Conservation (phyloP, 2,329 filamentous ascomycete species). For the Neonectria coccinea region DNA sequence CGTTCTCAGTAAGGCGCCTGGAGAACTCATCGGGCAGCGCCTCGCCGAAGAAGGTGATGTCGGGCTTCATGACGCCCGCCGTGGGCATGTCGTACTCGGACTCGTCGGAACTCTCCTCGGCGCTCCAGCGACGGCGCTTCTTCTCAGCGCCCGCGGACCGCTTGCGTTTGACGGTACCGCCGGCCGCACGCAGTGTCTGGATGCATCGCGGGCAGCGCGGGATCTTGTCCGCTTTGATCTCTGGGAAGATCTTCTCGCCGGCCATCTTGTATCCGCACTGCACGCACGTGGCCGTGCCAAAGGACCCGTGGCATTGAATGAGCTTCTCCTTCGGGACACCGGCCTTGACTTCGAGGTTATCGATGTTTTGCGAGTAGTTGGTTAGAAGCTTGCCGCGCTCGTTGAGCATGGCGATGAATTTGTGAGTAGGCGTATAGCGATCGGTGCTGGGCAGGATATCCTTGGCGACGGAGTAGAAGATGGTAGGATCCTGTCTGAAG, state of each 20-base stretch:
- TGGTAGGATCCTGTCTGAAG: slow-evolving; percentile 86
- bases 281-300: slow-evolving; percentile 90
- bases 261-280: slow-evolving; percentile 80
- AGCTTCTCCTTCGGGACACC: slow-evolving; percentile 85
- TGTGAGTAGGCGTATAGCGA: slow-evolving; percentile 90
- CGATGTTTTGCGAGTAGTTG: slow-evolving; percentile 99
- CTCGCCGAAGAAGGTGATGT: slow-evolving; percentile 98
- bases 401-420: slow-evolving; percentile 91
- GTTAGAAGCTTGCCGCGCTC: slow-evolving; percentile 90
- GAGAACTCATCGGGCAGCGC: slow-evolving; percentile 87
- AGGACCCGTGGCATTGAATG: slow-evolving; percentile 96
- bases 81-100: slow-evolving; percentile 68
- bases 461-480: slow-evolving; percentile 92
- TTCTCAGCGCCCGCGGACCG: slow-evolving; percentile 56
- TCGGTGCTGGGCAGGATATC: slow-evolving; percentile 87
- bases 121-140: slow-evolving; percentile 54
- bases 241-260: slow-evolving; percentile 82
- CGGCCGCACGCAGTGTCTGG: slow-evolving; percentile 57
- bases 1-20: slow-evolving; percentile 81
- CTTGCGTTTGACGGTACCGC: slow-evolving; percentile 52
- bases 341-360: slow-evolving; percentile 91
- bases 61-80: slow-evolving; percentile 91
- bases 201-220: slow-evolving; percentile 82
- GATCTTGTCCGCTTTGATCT: slow-evolving; percentile 80
- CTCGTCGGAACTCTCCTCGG: slow-evolving; percentile 57